Evolutionary conservation across 179 eudicot species (phyloP).

Genomic region (Beta macrorhiza): DNA sequence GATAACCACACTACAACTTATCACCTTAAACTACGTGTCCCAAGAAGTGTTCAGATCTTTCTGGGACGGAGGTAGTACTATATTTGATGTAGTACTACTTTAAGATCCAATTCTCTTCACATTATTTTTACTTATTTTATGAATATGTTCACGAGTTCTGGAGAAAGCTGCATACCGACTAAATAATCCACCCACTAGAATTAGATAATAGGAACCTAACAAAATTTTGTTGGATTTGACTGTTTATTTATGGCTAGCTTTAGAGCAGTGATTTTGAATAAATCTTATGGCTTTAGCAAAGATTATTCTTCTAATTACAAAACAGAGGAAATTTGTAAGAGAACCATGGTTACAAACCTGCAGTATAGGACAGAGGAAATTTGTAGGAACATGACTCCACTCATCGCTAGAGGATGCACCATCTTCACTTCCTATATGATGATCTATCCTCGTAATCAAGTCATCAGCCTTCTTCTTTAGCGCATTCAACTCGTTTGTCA

Average conservation of each 20-base stretch:
- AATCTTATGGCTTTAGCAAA: too few species aligned
- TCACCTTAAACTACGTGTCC: too few species aligned
- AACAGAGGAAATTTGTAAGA: neutral
- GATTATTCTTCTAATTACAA: neutral
- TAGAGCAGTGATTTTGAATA: too few species aligned
- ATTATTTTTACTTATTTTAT: neutral
- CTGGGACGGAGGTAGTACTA: too few species aligned
- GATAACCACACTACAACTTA: too few species aligned
- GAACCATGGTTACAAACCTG: conserved; percentile 39
- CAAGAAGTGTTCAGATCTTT: too few species aligned
- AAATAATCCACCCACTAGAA: too few species aligned
- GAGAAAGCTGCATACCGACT: neutral
- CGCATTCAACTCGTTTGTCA: conserved; percentile 37
- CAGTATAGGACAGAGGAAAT: conserved; percentile 67
- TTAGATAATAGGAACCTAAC: too few species aligned
- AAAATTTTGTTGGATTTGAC: too few species aligned
- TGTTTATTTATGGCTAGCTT: too few species aligned
- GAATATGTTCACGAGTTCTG: neutral
- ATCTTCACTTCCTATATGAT: conserved; percentile 25
- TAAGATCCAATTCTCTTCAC: too few species aligned
- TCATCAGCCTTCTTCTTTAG: conserved; percentile 54
- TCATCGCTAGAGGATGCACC: conserved; percentile 28
- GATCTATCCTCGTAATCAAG: conserved; percentile 32
- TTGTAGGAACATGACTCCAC: conserved; percentile 39
- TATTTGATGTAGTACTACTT: too few species aligned